Evolutionary conservation across 2,329 filamentous ascomycete genomes (phyloP).

Genomic region (Hymenoscyphus fructigenus): DNA sequence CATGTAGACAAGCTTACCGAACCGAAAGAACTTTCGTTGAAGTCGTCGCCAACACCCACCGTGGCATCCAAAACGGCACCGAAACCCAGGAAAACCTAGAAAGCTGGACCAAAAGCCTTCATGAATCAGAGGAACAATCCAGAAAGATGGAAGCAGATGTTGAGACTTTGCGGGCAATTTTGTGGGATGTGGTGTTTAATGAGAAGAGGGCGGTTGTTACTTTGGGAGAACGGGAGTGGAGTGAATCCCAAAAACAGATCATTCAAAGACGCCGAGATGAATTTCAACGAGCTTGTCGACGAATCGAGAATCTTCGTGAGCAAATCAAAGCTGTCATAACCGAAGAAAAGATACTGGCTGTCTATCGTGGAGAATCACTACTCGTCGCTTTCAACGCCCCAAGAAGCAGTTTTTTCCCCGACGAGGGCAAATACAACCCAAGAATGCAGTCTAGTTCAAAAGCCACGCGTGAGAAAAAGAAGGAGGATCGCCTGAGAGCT

Average conservation of each 20-base stretch:
- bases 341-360: background rate
- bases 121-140: background rate
- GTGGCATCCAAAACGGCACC: background rate
- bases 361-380: background rate
- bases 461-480: background rate
- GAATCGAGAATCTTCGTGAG: background rate
- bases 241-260: background rate
- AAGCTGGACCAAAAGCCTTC: background rate
- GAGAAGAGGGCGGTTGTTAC: background rate
- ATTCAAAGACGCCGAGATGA: background rate
- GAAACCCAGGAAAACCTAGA: background rate
- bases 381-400: background rate
- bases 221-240: background rate
- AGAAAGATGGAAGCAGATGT: background rate
- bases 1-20: background rate
- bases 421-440: background rate
- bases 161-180: background rate
- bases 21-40: background rate
- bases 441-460: background rate
- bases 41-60: background rate
- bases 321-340: background rate
- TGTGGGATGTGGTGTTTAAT: background rate
- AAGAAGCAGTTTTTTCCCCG: background rate
- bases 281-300: background rate
- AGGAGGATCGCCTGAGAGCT: background rate